Percentiles rank a stretch among this genome's conserved stretches.
These are phyloP conservation scores for Rhynchospora tenuis DNA, from an alignment of 176 grass and related monocot species.

Conservation along the genomic window DNA sequence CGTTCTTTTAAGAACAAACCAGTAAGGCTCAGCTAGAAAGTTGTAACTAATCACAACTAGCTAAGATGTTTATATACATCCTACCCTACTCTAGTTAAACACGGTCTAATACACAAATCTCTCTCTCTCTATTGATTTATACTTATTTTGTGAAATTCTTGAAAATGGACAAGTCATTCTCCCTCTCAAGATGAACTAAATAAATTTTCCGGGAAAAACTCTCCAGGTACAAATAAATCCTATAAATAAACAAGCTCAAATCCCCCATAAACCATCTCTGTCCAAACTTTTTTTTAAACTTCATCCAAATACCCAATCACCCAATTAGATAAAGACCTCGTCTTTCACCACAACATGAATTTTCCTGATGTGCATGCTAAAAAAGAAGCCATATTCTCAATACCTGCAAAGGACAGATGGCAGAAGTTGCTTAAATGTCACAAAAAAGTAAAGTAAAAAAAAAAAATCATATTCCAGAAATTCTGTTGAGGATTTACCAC, in stretches of 20 bases:
- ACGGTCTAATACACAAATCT: background rate
- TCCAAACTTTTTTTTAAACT: background rate
- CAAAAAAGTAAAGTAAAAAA: too few species aligned
- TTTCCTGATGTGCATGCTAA: too few species aligned
- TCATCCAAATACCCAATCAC: background rate
- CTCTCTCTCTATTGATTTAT: background rate
- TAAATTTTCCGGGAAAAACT: too few species aligned
- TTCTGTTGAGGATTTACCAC: background rate
- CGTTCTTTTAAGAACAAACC: background rate
- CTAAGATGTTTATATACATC: background rate
- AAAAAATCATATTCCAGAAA: background rate
- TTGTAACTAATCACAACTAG: background rate
- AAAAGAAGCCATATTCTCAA: background rate
- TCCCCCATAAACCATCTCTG: background rate
- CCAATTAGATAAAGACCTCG: too few species aligned
- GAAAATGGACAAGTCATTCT: too few species aligned
- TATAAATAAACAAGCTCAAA: background rate
- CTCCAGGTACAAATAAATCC: background rate
- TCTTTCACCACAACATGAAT: too few species aligned
- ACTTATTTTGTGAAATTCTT: too few species aligned
- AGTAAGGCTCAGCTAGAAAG: background rate
- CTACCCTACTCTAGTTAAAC: background rate
- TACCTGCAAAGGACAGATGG: background rate
- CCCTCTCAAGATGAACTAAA: too few species aligned
- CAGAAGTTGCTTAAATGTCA: background rate